phyloP scores from a whole-genome alignment of 1,284 basidiomycete genomes.

The Serendipita sp. region DNA sequence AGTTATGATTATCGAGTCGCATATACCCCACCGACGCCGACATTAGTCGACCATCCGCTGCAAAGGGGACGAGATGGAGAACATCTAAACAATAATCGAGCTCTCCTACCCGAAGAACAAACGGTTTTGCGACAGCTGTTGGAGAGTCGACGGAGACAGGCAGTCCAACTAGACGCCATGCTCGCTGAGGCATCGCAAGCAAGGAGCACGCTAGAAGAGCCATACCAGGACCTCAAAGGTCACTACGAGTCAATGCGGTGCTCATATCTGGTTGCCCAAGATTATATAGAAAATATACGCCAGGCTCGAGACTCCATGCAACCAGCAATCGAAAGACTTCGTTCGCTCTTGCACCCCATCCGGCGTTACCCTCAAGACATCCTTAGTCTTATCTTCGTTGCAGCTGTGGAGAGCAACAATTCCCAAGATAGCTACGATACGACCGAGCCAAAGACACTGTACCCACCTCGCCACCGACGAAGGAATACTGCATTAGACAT shows the following conservation, averaged over 20 bases:
- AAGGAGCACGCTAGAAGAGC: neutral
- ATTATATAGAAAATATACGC: neutral
- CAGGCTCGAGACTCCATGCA: neutral
- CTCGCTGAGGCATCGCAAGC: neutral
- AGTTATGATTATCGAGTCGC: too few relatives aligned
- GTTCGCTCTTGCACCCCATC: neutral
- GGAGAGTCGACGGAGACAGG: neutral
- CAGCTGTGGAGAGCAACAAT: neutral
- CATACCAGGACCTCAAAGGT: neutral
- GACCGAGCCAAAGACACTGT: neutral
- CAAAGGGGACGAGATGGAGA: too few relatives aligned
- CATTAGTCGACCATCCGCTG: too few relatives aligned
- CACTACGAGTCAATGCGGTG: neutral
- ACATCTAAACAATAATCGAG: neutral
- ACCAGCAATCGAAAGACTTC: neutral
- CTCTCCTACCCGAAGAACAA: neutral
- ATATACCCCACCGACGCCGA: too few relatives aligned
- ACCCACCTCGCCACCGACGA: neutral
- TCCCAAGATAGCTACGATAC: neutral
- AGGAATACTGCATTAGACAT: neutral
- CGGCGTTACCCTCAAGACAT: constrained; percentile 3
- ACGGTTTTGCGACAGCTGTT: neutral
- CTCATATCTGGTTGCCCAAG: neutral
- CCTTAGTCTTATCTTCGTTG: constrained; percentile 1
- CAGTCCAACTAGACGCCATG: neutral